phyloP scores from a whole-genome alignment of 75 land plant species.

The Pinus tabuliformis region DNA sequence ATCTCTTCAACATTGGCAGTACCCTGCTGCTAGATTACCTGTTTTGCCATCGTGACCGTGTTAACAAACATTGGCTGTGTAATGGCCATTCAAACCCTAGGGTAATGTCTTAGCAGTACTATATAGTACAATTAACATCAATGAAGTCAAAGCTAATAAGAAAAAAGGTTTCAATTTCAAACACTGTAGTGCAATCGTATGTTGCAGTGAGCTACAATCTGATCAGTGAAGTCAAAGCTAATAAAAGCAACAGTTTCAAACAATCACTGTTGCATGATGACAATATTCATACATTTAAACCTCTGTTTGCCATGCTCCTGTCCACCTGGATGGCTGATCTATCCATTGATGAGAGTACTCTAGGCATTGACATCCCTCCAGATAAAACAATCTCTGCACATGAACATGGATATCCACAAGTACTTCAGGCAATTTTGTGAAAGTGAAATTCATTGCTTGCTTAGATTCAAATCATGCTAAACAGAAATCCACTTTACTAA shows the following conservation, averaged over 20 bases:
- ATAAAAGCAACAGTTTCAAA: conserved; percentile 1
- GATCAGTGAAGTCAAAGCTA: conserved; percentile 1
- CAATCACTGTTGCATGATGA: background rate
- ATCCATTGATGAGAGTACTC: conserved; percentile 28
- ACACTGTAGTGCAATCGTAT: background rate
- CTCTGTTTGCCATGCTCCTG: conserved; percentile 8
- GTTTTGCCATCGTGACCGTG: background rate
- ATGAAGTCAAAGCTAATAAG: background rate
- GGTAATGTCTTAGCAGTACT: background rate
- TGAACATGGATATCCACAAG: background rate
- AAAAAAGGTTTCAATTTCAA: conserved; percentile 1
- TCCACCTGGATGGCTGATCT: conserved; percentile 12
- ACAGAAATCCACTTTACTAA: too few relatives aligned
- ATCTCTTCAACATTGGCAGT: background rate
- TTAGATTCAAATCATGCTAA: too few relatives aligned
- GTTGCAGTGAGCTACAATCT: background rate
- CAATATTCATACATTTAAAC: conserved; percentile 6
- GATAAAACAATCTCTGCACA: conserved; percentile 52
- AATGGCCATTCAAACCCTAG: background rate
- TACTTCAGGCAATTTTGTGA: background rate
- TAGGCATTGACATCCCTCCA: conserved; percentile 62
- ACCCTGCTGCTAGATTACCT: background rate
- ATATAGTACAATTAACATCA: background rate
- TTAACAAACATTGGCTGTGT: background rate
- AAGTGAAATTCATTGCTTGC: background rate